A percentile compares a stretch with the other conserved stretches of the same genome.
Conservation (phyloP, 495 filamentous ascomycete species). For the Podospora sp. region DNA sequence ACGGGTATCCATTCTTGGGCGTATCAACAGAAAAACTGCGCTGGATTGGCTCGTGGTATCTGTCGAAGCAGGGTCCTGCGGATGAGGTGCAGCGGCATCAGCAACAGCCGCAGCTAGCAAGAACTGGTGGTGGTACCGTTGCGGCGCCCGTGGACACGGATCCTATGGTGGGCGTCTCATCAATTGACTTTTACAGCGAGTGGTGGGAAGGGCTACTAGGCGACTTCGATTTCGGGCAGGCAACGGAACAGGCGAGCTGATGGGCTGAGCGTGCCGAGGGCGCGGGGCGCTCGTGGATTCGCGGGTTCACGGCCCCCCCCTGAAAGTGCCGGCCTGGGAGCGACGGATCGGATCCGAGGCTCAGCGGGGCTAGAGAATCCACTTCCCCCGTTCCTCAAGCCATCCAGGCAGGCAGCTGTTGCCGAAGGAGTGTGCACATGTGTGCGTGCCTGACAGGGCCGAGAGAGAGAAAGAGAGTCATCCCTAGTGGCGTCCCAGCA, state of each 20-base stretch:
- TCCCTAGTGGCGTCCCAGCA: background rate
- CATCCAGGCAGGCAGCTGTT: background rate
- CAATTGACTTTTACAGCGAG: slow-evolving; percentile 12
- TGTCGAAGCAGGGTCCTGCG: slow-evolving; percentile 17
- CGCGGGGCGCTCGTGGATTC: background rate
- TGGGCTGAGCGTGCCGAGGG: background rate
- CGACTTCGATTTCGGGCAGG: slow-evolving; percentile 16
- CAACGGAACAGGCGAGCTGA: slow-evolving; percentile 6
- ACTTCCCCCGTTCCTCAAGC: background rate
- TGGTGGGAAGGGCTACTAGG: slow-evolving; percentile 25
- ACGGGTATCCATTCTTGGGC: slow-evolving; percentile 12
- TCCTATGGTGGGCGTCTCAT: slow-evolving; percentile 1
- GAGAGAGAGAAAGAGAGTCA: background rate
- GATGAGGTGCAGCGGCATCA: slow-evolving; percentile 17
- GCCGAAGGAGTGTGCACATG: background rate
- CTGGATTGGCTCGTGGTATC: slow-evolving; percentile 32
- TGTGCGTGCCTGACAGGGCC: background rate
- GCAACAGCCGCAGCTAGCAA: background rate
- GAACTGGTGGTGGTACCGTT: background rate
- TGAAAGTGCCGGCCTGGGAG: background rate
- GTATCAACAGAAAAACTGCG: slow-evolving; percentile 26
- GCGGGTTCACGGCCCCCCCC: background rate
- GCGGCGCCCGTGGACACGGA: slow-evolving; percentile 1
- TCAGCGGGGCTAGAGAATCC: background rate
- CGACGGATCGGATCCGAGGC: background rate